Evolutionary conservation across 2,329 filamentous ascomycete species (phyloP).

Genomic region (Verticillium longisporum): DNA sequence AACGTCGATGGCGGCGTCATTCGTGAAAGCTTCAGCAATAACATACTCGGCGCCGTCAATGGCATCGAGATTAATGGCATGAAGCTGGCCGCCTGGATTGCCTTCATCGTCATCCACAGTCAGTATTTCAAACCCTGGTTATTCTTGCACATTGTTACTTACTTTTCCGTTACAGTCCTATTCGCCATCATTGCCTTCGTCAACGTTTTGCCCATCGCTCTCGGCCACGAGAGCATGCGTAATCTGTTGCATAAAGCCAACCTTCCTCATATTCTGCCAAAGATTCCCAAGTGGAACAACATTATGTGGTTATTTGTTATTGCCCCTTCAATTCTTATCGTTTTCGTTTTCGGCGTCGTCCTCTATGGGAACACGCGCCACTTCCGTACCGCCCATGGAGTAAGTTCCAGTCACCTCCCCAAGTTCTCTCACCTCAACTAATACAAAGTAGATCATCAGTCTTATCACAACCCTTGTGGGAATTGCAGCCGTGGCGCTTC

Average conservation of each 20-base stretch:
- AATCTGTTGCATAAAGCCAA: constrained; percentile 17
- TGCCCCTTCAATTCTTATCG: constrained; percentile 15
- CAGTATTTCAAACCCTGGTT: neutral
- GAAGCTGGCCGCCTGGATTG: constrained; percentile 7
- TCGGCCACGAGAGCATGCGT: constrained; percentile 18
- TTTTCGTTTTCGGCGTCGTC: constrained; percentile 20
- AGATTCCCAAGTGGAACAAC: constrained; percentile 15
- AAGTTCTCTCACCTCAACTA: neutral
- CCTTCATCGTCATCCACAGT: constrained; percentile 18
- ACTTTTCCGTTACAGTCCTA: constrained; percentile 9
- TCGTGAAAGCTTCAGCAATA: constrained; percentile 11
- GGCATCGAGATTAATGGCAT: constrained; percentile 13
- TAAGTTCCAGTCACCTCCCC: constrained; percentile 10
- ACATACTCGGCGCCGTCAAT: constrained; percentile 11
- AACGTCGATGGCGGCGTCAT: constrained; percentile 17
- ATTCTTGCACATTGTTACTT: neutral
- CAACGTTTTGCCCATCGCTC: constrained; percentile 17
- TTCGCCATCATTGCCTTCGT: constrained; percentile 17
- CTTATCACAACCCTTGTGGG: constrained; percentile 18
- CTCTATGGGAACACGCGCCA: constrained; percentile 14
- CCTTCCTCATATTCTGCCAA: constrained; percentile 14
- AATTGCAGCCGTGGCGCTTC: constrained; percentile 15
- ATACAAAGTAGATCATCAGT: constrained; percentile 17
- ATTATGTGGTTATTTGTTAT: constrained; percentile 19
- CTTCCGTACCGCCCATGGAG: constrained; percentile 21